Evolutionary conservation across 371 early-diverging fungal species (phyloP), one percentile per base, ranked within the genome.

Genomic region (Smittium culicis): DNA sequence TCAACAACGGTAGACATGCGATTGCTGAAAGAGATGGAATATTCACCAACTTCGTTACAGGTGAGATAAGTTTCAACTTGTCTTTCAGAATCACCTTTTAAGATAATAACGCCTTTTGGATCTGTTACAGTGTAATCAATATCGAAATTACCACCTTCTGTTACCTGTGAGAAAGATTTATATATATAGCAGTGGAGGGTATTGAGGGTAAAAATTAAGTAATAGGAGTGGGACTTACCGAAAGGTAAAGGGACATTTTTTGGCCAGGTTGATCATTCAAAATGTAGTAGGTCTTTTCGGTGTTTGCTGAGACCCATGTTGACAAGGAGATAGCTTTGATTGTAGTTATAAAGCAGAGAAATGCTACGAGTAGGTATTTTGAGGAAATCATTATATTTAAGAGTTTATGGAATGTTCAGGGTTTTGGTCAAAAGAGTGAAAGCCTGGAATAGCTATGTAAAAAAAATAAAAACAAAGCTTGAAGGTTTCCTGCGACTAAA

Each of bases 181-280:
- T n/a, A n/a, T n/a, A n/a, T n/a, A n/a, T n/a, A n/a, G n/a, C n/a
- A n/a, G n/a, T n/a, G n/a, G n/a, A n/a, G n/a, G n/a, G 45, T 11
- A 45, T 11, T 45, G 5, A 20, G 45, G 45, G 45, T 45, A 45
- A 45, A 45, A 45, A 45, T 45, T 45, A 20, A 45, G 45, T 45
- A 45, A 45, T 11, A 45, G 35, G 27, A 78, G 88, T 77, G 86
- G 94, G 5, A 11, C 45, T 11, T 45, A 45, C 98, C 33, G 96
- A 91, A 85, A 94, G 95, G 80, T 94, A 97, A 73, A 97, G 92
- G 30, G 90, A 88, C 59, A 95, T 75, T 79, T 97, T 96, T 76
- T 88, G 85, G 67, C 83, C 85, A 3, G 86, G 83, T 58, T 80
- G 71, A 68, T 86, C 87, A 30, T 84, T 80, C 71, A 77, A 79